A percentile compares a stretch with the other conserved stretches of the same genome.
phyloP scores from a whole-genome alignment of 306 rosid genomes.

The Quercus suber region DNA sequence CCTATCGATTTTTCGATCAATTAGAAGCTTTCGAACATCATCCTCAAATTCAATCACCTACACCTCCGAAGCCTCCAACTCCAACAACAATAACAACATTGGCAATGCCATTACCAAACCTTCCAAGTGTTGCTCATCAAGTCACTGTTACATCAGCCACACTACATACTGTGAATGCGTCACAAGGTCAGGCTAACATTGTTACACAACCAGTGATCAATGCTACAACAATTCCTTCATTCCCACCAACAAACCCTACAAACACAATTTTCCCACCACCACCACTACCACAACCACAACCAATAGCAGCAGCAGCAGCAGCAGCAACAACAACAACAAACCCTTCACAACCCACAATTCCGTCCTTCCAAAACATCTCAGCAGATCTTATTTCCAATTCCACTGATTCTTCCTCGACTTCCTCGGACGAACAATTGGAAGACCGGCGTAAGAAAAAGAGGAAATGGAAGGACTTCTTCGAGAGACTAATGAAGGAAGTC shows the following conservation, averaged over 20 bases:
- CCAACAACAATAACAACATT: constrained; percentile 18
- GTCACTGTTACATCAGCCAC: constrained; percentile 55
- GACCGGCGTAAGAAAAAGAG: constrained; percentile 60
- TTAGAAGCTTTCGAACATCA: constrained; percentile 69
- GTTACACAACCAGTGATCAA: constrained; percentile 13
- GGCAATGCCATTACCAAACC: constrained; percentile 22
- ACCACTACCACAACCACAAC: not conserved
- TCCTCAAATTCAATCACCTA: constrained; percentile 29
- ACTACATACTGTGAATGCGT: not conserved
- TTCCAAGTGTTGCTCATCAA: constrained; percentile 6
- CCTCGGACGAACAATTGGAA: constrained; percentile 51
- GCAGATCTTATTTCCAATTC: constrained; percentile 52
- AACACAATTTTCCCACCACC: constrained; percentile 26
- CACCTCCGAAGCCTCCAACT: constrained; percentile 12
- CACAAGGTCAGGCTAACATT: constrained; percentile 39
- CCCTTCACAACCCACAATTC: constrained; percentile 10
- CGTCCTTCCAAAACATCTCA: constrained; percentile 27
- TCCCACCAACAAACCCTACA: constrained; percentile 38
- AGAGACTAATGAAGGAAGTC: constrained; percentile 73
- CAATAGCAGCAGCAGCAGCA: too few species aligned
- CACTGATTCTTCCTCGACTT: constrained; percentile 54
- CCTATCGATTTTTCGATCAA: constrained; percentile 81
- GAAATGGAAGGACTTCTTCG: constrained; percentile 87
- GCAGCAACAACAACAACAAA: not conserved
- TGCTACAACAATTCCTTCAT: constrained; percentile 32